These are phyloP conservation scores for Mucor irregularis DNA, from an alignment of 371 early-diverging fungal species.

Conservation along the genomic window DNA sequence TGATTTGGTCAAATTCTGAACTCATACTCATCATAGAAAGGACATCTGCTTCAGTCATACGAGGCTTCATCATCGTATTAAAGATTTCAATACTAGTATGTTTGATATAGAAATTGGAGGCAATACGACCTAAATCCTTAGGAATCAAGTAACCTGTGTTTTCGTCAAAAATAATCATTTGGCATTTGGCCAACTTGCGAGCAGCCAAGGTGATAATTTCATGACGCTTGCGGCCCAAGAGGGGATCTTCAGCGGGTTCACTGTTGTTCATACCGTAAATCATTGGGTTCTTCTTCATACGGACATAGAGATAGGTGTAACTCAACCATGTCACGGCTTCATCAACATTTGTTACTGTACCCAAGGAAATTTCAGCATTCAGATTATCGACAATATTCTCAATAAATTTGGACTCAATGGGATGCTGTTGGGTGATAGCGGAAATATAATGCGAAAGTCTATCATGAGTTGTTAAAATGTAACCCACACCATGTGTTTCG, in stretches of 20 bases:
- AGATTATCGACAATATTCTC: slow-evolving; percentile 89
- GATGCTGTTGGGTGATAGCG: slow-evolving; percentile 94
- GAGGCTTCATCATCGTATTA: slow-evolving; percentile 68
- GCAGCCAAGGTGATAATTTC: slow-evolving; percentile 81
- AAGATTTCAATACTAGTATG: slow-evolving; percentile 86
- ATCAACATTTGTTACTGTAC: slow-evolving; percentile 90
- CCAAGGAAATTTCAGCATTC: slow-evolving; percentile 96
- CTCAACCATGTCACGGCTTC: slow-evolving; percentile 97
- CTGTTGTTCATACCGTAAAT: slow-evolving; percentile 86
- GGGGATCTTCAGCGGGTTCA: slow-evolving; percentile 77
- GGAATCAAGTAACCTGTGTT: slow-evolving; percentile 79
- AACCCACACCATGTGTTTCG: slow-evolving; percentile 91
- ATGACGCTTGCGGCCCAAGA: slow-evolving; percentile 71
- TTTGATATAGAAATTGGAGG: slow-evolving; percentile 90
- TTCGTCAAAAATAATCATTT: slow-evolving; percentile 93
- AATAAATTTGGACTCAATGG: slow-evolving; percentile 96
- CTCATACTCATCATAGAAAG: slow-evolving; percentile 85
- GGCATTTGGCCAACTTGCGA: slow-evolving; percentile 70
- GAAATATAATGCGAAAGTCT: slow-evolving; percentile 92
- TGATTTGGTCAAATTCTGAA: slow-evolving; percentile 93
- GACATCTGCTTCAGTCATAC: slow-evolving; percentile 89
- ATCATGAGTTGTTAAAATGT: slow-evolving; percentile 90
- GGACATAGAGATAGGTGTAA: slow-evolving; percentile 96
- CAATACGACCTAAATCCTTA: slow-evolving; percentile 92
- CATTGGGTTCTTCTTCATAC: slow-evolving; percentile 95